Evolutionary conservation across 176 grass and related monocot species (phyloP), one percentile per base, ranked within the genome.

Genomic region (Oryza rufipogon): DNA sequence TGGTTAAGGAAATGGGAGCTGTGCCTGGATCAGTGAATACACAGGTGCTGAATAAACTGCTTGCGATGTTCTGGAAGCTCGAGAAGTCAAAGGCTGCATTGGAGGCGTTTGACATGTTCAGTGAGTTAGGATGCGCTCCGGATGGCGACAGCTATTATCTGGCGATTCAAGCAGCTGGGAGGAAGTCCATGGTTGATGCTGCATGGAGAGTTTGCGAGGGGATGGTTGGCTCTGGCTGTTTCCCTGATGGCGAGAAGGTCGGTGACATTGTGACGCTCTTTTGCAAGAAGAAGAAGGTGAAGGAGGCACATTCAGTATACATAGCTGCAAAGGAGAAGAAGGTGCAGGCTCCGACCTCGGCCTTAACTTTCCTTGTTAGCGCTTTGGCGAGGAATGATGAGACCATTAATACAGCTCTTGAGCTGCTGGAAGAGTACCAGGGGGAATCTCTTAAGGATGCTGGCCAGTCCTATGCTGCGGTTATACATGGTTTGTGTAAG

Each of bases 41-140:
- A 11, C 65, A 63, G 0, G 65, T 90, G 70, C 78, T 99, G 77
- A 99, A 99, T 67, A 74, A 83, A 69, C 68, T 94, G 75, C 89
- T 99, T 11, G 56, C 81, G 17, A 90, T 94, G 54, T 92, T 96
- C 85, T 89, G 76, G 80, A 99, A 92, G 80, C 76, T 99, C 4
- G 82, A 75, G 81, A 99, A 96, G 72, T 85, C 90, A 0, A 99
- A 81, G 76, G 91, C 90, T 0, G 90, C 83, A 0, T 65, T 94
- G 7, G 97, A 99, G 86, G 90, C 96, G 74, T 89, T 99, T 52
- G 73, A 86, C 63, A 96, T 77, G 90, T 99, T 96, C 19, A 49
- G 75, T 85, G 90, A 96, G 79, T 94, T 96, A 7, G 82, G 80
- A 33, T 96, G 93, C 23, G 81, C 56, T 14, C 90, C 86, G 9